phyloP scores from a whole-genome alignment of 1,139 yeast species.

The Geotrichum reessii region DNA sequence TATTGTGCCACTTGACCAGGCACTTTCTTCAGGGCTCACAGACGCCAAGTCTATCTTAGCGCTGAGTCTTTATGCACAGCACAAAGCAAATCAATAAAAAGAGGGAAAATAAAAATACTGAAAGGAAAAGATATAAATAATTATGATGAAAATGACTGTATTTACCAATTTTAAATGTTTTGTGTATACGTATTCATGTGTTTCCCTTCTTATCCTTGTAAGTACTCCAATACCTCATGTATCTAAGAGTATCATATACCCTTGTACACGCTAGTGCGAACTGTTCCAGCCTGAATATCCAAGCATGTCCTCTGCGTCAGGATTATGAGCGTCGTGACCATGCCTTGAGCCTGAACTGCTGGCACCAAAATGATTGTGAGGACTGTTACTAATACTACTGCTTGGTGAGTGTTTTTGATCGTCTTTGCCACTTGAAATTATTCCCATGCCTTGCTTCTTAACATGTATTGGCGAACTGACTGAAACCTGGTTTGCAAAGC shows the following conservation, averaged over 20 bases:
- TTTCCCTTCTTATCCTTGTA: neutral
- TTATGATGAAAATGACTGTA: neutral
- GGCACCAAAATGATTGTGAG: neutral
- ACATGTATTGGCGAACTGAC: conserved; percentile 3
- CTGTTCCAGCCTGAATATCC: conserved; percentile 15
- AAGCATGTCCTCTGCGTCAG: conserved; percentile 14
- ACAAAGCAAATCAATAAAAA: neutral
- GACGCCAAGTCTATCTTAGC: conserved; percentile 27
- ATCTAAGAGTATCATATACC: neutral
- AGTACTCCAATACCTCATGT: neutral
- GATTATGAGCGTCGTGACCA: neutral
- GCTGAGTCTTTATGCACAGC: conserved; percentile 18
- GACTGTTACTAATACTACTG: neutral
- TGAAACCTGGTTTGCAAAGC: conserved; percentile 7
- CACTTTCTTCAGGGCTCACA: conserved; percentile 6
- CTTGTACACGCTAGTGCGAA: neutral
- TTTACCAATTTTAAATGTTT: neutral
- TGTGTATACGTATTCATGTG: neutral
- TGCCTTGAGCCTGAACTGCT: neutral
- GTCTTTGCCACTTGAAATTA: neutral
- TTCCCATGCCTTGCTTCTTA: neutral
- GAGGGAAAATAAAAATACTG: no score
- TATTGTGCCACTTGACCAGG: conserved; percentile 20
- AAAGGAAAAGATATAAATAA: neutral
- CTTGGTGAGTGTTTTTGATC: conserved; percentile 1